Percentiles rank a stretch among this genome's conserved stretches.
phyloP scores from a whole-genome alignment of 768 basidiomycete genomes.

The Amanita fuliginea region DNA sequence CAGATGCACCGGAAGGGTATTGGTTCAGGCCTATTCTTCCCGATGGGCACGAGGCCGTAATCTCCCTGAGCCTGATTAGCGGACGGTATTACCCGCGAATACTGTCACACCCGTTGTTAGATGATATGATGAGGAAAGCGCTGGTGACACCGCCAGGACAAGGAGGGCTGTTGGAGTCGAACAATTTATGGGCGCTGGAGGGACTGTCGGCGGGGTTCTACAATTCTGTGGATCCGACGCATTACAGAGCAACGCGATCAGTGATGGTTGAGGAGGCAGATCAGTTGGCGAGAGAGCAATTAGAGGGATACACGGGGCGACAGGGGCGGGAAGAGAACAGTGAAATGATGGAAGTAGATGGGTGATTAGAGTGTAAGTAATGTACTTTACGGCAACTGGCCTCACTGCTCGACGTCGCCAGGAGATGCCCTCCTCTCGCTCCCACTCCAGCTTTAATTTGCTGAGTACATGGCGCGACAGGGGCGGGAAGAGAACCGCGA shows the following conservation, averaged over 20 bases:
- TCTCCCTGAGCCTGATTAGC: slow-evolving; percentile 61
- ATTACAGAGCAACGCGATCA: slow-evolving; percentile 39
- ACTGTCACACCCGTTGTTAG: slow-evolving; percentile 52
- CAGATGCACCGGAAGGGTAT: slow-evolving; percentile 56
- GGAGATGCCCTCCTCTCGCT: slow-evolving; percentile 7
- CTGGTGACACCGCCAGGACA: slow-evolving; percentile 21
- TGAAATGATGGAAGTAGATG: slow-evolving; percentile 15
- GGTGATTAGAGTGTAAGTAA: background rate
- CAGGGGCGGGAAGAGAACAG: slow-evolving; percentile 10
- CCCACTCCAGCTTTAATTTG: background rate
- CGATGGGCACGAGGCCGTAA: slow-evolving; percentile 48
- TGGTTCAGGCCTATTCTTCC: slow-evolving; percentile 58
- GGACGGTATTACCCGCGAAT: slow-evolving; percentile 77
- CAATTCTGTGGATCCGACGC: slow-evolving; percentile 61
- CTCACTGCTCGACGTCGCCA: slow-evolving; percentile 1
- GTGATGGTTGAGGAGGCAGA: slow-evolving; percentile 58
- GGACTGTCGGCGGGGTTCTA: slow-evolving; percentile 56
- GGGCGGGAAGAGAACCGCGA: slow-evolving; percentile 2
- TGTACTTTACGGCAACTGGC: background rate
- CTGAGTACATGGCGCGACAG: slow-evolving; percentile 23
- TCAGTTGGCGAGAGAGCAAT: slow-evolving; percentile 27
- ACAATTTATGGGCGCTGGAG: slow-evolving; percentile 62
- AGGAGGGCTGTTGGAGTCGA: slow-evolving; percentile 27
- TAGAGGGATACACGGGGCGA: slow-evolving; percentile 29
- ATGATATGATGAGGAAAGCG: slow-evolving; percentile 26